phyloP scores from a whole-genome alignment of 2,329 filamentous ascomycete species.

The Trichoderma simmonsii region DNA sequence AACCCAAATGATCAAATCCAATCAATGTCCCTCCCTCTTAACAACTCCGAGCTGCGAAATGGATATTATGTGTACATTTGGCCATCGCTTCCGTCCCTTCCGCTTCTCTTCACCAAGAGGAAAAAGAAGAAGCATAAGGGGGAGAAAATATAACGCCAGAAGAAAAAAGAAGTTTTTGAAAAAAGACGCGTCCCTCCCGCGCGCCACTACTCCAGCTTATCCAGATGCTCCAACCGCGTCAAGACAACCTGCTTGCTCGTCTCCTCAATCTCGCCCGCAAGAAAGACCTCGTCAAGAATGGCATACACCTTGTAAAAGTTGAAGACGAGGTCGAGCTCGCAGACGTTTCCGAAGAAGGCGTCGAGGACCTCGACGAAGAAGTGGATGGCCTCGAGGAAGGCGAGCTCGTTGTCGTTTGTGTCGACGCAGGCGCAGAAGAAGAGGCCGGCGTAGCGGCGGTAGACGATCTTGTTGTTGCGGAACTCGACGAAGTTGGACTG shows the following conservation, averaged over 20 bases:
- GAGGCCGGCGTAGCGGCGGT: constrained; percentile 92
- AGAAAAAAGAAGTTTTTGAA: not conserved
- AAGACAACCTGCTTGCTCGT: constrained; percentile 97
- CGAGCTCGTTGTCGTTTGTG: constrained; percentile 97
- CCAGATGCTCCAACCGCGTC: constrained; percentile 88
- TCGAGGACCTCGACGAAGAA: constrained; percentile 99
- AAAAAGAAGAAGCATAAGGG: not conserved
- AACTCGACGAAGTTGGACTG: constrained; percentile 99
- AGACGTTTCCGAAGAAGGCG: constrained; percentile 98
- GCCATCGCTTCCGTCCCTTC: not conserved
- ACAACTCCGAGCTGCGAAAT: constrained; percentile 4
- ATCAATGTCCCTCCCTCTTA: not conserved
- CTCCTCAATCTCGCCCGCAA: constrained; percentile 97
- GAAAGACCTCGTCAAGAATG: constrained; percentile 95
- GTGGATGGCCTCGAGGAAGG: constrained; percentile 95
- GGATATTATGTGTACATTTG: not conserved
- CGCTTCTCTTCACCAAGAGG: too few species aligned
- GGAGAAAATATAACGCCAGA: not conserved
- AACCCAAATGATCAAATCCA: not conserved
- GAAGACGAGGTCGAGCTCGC: constrained; percentile 88
- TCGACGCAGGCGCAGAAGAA: constrained; percentile 99
- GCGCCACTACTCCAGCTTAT: constrained; percentile 74
- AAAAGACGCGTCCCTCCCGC: not conserved
- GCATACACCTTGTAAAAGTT: constrained; percentile 90
- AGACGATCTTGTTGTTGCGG: constrained; percentile 93